A percentile compares a stretch with the other conserved stretches of the same genome.
These are phyloP conservation scores for Ophioceras dolichostomum DNA, from an alignment of 2,329 filamentous ascomycete genomes.

Conservation along the genomic window DNA sequence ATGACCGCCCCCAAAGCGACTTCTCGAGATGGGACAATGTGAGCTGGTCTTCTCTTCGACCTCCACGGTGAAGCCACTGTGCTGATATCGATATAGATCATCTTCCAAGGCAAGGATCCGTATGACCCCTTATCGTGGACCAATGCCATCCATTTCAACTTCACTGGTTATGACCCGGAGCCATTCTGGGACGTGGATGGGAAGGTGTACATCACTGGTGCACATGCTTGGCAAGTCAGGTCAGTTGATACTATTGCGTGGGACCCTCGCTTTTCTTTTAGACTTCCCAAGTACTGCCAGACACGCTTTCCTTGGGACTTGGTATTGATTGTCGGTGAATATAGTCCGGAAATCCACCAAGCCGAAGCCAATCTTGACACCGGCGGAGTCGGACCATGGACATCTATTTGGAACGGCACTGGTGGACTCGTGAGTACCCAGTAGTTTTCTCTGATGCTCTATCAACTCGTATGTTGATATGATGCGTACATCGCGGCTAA, in stretches of 20 bases:
- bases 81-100: conserved; percentile 15
- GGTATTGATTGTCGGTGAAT: too few species aligned
- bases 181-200: conserved; percentile 45
- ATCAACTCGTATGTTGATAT: too few species aligned
- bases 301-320: too few species aligned
- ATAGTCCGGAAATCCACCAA: conserved; percentile 25
- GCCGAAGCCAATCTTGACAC: conserved; percentile 26
- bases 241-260: too few species aligned
- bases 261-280: too few species aligned
- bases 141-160: conserved; percentile 33
- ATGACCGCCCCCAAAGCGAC: conserved; percentile 20
- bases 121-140: conserved; percentile 31
- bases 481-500: too few species aligned
- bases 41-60: background rate
- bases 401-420: conserved; percentile 33
- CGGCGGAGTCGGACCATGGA: conserved; percentile 23
- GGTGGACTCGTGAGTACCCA: conserved; percentile 18
- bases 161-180: conserved; percentile 38
- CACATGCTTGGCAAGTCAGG: conserved; percentile 22
- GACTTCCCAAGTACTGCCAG: background rate
- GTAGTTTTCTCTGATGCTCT: too few species aligned
- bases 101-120: conserved; percentile 30
- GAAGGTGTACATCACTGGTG: conserved; percentile 33
- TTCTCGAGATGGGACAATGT: conserved; percentile 24
- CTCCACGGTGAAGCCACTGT: background rate